phyloP scores from a whole-genome alignment of 495 filamentous ascomycete species.

The Pyrenula aspistea region DNA sequence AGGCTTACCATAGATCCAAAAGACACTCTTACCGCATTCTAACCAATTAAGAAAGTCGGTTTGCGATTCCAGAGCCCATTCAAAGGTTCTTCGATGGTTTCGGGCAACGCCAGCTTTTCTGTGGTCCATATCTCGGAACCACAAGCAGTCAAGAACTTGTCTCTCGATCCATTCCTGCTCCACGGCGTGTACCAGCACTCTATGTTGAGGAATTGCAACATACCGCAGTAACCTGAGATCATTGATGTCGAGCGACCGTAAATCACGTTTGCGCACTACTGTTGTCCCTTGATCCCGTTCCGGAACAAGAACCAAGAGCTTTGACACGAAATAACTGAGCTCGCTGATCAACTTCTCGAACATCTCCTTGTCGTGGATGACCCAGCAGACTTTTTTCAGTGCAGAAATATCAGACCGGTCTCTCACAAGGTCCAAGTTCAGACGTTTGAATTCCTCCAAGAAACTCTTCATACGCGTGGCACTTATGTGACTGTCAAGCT shows the following conservation, averaged over 20 bases:
- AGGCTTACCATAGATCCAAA: slow-evolving; percentile 25
- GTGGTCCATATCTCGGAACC: neutral
- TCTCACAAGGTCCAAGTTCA: no score
- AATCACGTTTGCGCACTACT: neutral
- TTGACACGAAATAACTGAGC: slow-evolving; percentile 9
- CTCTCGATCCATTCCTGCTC: neutral
- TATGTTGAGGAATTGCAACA: neutral
- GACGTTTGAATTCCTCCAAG: neutral
- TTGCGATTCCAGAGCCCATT: slow-evolving; percentile 7
- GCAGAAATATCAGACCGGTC: no score
- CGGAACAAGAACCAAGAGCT: slow-evolving; percentile 11
- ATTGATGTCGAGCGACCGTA: neutral
- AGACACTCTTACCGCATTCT: slow-evolving; percentile 12
- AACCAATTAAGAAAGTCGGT: slow-evolving; percentile 18
- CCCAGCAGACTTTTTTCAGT: slow-evolving; percentile 11
- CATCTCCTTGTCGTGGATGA: slow-evolving; percentile 11
- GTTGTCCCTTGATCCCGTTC: neutral
- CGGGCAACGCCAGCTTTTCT: neutral
- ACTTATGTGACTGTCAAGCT: neutral
- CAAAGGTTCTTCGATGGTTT: slow-evolving; percentile 6
- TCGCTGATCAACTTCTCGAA: slow-evolving; percentile 12
- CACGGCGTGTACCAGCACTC: neutral
- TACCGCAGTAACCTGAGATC: neutral
- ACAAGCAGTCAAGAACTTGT: neutral
- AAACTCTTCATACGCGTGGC: neutral